Conservation (phyloP, 2,329 filamentous ascomycete species). For the Botrytis elliptica region DNA sequence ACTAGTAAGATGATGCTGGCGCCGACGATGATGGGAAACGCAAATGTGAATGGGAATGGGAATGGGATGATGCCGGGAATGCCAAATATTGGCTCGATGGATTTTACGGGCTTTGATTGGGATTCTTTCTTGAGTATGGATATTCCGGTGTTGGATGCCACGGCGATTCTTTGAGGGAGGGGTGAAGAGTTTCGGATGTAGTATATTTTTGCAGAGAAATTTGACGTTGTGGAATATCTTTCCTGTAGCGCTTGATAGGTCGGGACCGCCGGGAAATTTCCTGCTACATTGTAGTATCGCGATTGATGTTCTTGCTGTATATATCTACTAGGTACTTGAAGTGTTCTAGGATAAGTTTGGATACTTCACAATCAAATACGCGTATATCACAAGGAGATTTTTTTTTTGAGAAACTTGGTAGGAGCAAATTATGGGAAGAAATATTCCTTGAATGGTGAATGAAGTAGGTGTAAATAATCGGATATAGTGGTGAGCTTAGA, state of each 20-base stretch:
- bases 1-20: background rate
- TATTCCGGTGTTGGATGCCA: conserved; percentile 19
- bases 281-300: too few relatives aligned
- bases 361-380: too few relatives aligned
- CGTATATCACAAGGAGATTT: too few relatives aligned
- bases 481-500: too few relatives aligned
- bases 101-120: conserved; percentile 19
- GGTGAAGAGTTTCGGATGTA: background rate
- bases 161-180: conserved; percentile 1
- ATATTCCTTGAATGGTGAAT: too few relatives aligned
- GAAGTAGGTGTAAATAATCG: too few relatives aligned
- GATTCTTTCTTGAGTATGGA: conserved; percentile 20
- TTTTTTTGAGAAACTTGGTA: too few relatives aligned
- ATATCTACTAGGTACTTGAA: too few relatives aligned
- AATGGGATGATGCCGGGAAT: background rate
- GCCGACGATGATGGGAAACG: conserved; percentile 3
- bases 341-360: too few relatives aligned
- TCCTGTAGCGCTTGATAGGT: background rate
- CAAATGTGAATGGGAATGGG: background rate
- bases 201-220: background rate
- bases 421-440: too few relatives aligned
- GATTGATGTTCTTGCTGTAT: too few relatives aligned
- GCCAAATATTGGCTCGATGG: background rate
- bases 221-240: background rate
- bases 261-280: accelerated